These are phyloP conservation scores for Nicotiana knightiana DNA, from an alignment of 257 asterid genomes.

Conservation along the genomic window DNA sequence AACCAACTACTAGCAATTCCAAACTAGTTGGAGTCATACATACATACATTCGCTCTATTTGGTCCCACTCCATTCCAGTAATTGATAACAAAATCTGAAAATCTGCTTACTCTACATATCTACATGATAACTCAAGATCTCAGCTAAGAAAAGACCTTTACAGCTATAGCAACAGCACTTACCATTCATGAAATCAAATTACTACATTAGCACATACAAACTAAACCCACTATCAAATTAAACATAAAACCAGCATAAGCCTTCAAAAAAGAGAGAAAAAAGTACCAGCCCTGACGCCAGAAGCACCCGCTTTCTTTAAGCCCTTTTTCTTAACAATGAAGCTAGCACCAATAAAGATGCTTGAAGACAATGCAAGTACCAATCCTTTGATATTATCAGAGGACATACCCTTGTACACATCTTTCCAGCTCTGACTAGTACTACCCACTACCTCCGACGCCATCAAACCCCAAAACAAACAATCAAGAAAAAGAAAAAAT, in stretches of 20 bases:
- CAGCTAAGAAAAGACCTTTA: neutral
- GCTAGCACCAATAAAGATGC: slow-evolving; percentile 81
- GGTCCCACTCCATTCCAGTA: neutral
- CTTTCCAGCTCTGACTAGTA: slow-evolving; percentile 27
- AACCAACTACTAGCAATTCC: neutral
- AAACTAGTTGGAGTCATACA: neutral
- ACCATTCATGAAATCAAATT: neutral
- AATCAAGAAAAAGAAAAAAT: neutral
- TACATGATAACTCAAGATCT: neutral
- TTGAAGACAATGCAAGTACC: slow-evolving; percentile 74
- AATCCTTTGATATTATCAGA: slow-evolving; percentile 75
- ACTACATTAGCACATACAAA: neutral
- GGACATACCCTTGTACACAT: slow-evolving; percentile 67
- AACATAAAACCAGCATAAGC: neutral
- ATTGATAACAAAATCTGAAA: neutral
- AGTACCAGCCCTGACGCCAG: slow-evolving; percentile 78
- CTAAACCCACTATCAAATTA: slow-evolving; percentile 1
- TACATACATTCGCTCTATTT: neutral
- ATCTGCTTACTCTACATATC: neutral
- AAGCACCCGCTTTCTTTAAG: slow-evolving; percentile 78
- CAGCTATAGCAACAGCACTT: neutral
- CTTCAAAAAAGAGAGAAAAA: neutral
- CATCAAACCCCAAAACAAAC: slow-evolving; percentile 1
- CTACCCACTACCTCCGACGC: slow-evolving; percentile 38
- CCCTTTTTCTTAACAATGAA: slow-evolving; percentile 92